Evolutionary conservation across 129 eudicot species (phyloP), one percentile per base, ranked within the genome.

Genomic region (Pseudognaphalium luteoalbum): DNA sequence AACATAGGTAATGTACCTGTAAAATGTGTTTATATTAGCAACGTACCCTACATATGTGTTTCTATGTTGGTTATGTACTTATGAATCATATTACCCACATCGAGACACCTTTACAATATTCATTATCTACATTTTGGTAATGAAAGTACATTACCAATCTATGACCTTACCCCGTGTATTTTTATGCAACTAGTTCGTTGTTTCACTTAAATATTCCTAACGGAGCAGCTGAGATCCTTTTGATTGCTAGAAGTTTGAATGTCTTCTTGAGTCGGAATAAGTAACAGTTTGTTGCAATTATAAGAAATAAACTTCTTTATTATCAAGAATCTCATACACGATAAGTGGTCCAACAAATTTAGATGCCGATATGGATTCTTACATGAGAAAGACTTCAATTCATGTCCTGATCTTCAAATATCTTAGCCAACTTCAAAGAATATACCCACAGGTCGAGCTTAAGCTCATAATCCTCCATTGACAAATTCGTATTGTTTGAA

Each of bases 261-360:
- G 28, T 60, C 69, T 73, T 35, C 69, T 73, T 35, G 17, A 19
- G 62, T 75, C 37, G 10, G 20, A 42, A 61, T n/a, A 74, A 61
- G 70, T 62, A 17, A 66, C 57, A 51, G 1, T 17, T 20, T 6
- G 68, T 41, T 41, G n/a, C 50, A 69, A 58, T 60, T 9, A 69
- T 21, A 76, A 20, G 47, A 66, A 66, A 22, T 29, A 52, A 35
- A 25, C 29, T 28, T 52, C 51, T 44, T 68, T 42, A 54, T 6
- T 78, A 78, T 59, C 76, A 58, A 19, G 81, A 78, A 78, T 69
- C 76, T 57, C 35, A 25, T 41, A 28, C 8, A 58, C 21, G 42
- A 39, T 7, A 69, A 58, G 7, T 58, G 81, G 70, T 69, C 76
- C 70, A 78, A 41, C 59, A 51, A 63, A 37, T 67, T 41, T n/a